Evolutionary conservation across 148 eudicot genomes (phyloP).

Genomic region (Beta vulgaris): DNA sequence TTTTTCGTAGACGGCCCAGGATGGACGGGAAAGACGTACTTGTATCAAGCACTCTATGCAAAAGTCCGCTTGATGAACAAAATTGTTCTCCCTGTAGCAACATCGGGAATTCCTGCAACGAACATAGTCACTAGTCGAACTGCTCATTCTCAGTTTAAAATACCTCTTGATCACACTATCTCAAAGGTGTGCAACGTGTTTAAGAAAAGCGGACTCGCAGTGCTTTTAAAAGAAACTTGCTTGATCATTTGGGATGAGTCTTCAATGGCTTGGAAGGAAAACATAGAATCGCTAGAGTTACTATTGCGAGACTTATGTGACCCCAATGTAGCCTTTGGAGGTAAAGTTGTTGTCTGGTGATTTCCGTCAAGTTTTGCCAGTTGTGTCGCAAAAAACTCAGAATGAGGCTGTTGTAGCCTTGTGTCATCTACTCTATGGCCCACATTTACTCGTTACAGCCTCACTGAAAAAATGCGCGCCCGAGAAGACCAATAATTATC

Average conservation of each 20-base stretch:
- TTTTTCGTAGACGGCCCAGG: not conserved
- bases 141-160: not conserved
- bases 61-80: not conserved
- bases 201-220: not conserved
- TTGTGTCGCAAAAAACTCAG: no score
- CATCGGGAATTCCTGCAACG: not conserved
- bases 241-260: no score
- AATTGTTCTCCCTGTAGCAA: not conserved
- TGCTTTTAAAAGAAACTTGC: not conserved
- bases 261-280: not conserved
- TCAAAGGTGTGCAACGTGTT: no score
- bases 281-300: not conserved
- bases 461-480: no score
- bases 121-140: not conserved
- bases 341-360: no score
- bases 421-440: no score
- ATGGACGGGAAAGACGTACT: not conserved
- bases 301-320: no score
- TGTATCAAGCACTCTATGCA: not conserved
- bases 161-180: not conserved
- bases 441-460: no score
- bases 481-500: not conserved
- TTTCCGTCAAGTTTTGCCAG: no score
- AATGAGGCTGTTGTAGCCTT: no score
- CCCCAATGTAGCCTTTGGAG: no score